Percentiles rank a stretch among this genome's conserved stretches.
phyloP scores from a whole-genome alignment of 1,284 basidiomycete species.

The Bjerkandera adusta region DNA sequence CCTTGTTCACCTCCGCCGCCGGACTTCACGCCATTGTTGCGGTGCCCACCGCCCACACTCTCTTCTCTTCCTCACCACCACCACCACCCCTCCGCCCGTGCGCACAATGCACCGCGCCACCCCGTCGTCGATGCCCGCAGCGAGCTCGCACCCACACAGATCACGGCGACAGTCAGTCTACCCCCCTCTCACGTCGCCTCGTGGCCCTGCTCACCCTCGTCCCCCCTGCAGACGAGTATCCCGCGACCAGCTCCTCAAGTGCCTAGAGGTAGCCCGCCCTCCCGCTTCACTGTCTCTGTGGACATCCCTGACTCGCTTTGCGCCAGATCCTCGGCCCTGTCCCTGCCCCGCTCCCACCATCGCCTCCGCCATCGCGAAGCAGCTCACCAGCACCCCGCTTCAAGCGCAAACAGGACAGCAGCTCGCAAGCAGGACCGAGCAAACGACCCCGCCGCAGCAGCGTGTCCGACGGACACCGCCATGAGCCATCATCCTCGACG shows the following conservation, averaged over 20 bases:
- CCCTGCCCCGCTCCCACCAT: constrained; percentile 62
- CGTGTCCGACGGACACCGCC: constrained; percentile 33
- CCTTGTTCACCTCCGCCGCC: constrained; percentile 30
- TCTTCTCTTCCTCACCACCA: constrained; percentile 38
- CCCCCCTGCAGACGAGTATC: constrained; percentile 47
- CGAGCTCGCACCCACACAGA: constrained; percentile 24
- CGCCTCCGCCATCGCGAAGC: constrained; percentile 63
- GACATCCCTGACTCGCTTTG: constrained; percentile 11
- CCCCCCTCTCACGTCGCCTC: constrained; percentile 23
- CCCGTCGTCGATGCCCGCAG: constrained; percentile 23
- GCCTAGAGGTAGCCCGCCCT: constrained; percentile 46
- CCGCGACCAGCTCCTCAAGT: constrained; percentile 58
- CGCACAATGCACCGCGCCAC: constrained; percentile 28
- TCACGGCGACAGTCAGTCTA: constrained; percentile 37
- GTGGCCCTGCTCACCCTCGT: constrained; percentile 24
- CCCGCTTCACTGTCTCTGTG: constrained; percentile 14
- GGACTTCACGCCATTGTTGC: constrained; percentile 31
- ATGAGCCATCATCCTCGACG: constrained; percentile 24
- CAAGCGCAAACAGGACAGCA: constrained; percentile 61
- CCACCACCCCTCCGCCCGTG: constrained; percentile 24
- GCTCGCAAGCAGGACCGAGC: constrained; percentile 36
- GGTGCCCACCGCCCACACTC: constrained; percentile 29
- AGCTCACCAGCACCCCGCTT: constrained; percentile 51
- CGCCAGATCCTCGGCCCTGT: constrained; percentile 60
- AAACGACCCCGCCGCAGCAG: constrained; percentile 57